A percentile compares a stretch with the other conserved stretches of the same genome.
Conservation (phyloP, 371 early-diverging fungal species). For the Blakeslea trispora region DNA sequence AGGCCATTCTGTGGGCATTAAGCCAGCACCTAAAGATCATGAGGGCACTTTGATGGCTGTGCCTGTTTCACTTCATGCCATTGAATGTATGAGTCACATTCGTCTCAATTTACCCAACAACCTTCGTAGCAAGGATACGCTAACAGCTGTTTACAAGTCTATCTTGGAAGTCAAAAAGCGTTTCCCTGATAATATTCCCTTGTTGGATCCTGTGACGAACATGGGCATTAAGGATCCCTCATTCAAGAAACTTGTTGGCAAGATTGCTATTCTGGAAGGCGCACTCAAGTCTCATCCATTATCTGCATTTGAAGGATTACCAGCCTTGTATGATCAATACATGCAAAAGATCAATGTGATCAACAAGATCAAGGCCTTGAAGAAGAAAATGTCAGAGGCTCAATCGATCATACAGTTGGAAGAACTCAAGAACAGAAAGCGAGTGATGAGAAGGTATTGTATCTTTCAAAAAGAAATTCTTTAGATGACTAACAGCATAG, state of each 20-base stretch:
- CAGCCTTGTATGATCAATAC: slow-evolving; percentile 65
- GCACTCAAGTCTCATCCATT: slow-evolving; percentile 65
- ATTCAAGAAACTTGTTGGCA: slow-evolving; percentile 76
- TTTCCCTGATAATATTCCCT: slow-evolving; percentile 75
- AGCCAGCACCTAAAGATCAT: slow-evolving; percentile 61
- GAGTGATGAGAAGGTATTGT: slow-evolving; percentile 80
- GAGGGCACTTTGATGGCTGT: slow-evolving; percentile 57
- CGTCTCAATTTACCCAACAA: slow-evolving; percentile 80
- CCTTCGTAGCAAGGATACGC: slow-evolving; percentile 56
- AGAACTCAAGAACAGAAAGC: slow-evolving; percentile 88
- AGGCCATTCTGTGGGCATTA: slow-evolving; percentile 56
- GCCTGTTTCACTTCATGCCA: slow-evolving; percentile 72
- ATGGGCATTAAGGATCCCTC: slow-evolving; percentile 85
- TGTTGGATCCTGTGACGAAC: slow-evolving; percentile 87
- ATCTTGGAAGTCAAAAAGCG: slow-evolving; percentile 74
- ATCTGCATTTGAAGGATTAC: slow-evolving; percentile 54
- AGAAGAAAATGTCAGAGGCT: slow-evolving; percentile 74
- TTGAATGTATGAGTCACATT: slow-evolving; percentile 78
- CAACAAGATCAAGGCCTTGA: slow-evolving; percentile 63
- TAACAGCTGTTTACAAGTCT: slow-evolving; percentile 68
- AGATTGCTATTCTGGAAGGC: slow-evolving; percentile 72
- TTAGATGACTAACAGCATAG: not conserved
- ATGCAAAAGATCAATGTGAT: slow-evolving; percentile 60
- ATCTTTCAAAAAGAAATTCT: not conserved
- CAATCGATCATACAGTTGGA: slow-evolving; percentile 88